phyloP scores from a whole-genome alignment of 352 stramenopile genomes.

The Halophytophthora batemanensis region DNA sequence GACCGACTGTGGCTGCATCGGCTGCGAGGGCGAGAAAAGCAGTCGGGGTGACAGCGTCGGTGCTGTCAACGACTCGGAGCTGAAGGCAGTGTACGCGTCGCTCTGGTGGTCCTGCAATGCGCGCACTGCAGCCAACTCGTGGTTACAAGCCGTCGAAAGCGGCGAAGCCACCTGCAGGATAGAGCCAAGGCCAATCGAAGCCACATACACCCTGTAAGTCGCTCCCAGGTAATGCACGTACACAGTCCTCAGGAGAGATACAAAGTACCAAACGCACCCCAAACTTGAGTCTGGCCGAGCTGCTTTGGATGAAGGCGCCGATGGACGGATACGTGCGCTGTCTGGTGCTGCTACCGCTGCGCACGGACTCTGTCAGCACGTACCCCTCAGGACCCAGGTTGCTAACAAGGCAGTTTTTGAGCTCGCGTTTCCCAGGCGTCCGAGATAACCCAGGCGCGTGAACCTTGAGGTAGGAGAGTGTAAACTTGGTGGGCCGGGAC shows the following conservation, averaged over 20 bases:
- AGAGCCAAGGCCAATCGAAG: background rate
- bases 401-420: constrained; percentile 72
- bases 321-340: constrained; percentile 59
- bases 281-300: constrained; percentile 50
- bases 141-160: constrained; percentile 53
- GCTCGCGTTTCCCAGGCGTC: constrained; percentile 40
- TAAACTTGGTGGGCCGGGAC: constrained; percentile 74
- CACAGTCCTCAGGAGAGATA: too few relatives aligned
- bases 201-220: too few relatives aligned
- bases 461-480: constrained; percentile 75
- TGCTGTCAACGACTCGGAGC: constrained; percentile 46
- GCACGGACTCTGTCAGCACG: constrained; percentile 43
- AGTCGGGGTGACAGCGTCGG: constrained; percentile 19
- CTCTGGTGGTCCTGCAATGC: constrained; percentile 43
- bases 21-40: constrained; percentile 48
- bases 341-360: constrained; percentile 16
- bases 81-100: constrained; percentile 68
- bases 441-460: constrained; percentile 23
- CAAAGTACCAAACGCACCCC: constrained; percentile 30
- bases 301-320: constrained; percentile 59
- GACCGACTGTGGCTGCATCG: constrained; percentile 8
- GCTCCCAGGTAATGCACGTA: too few relatives aligned
- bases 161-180: constrained; percentile 40
- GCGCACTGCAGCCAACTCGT: constrained; percentile 42
- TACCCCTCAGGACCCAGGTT: constrained; percentile 52